phyloP scores from a whole-genome alignment of 108 stramenopile genomes.

The Phaeodactylum tricornutum region DNA sequence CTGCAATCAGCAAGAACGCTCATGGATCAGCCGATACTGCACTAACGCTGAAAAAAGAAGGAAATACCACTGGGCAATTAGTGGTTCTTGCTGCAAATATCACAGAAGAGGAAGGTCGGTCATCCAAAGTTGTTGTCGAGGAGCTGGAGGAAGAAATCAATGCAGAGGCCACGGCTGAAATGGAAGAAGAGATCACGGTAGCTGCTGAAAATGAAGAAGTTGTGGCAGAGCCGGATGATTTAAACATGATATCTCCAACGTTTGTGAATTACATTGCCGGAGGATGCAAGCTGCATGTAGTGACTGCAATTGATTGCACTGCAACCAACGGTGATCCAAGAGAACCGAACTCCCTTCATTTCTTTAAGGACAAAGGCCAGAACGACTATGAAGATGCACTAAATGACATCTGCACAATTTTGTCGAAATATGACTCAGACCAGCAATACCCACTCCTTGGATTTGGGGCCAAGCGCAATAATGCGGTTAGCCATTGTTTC shows the following conservation, averaged over 20 bases:
- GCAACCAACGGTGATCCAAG: conserved; percentile 57
- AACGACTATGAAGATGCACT: conserved; percentile 45
- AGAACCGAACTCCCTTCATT: conserved; percentile 31
- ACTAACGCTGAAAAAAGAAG: neutral
- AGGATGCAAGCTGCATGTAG: conserved; percentile 27
- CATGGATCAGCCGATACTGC: neutral
- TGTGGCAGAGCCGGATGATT: neutral
- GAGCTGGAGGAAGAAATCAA: neutral
- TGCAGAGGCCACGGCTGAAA: neutral
- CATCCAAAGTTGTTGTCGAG: neutral
- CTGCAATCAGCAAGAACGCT: neutral
- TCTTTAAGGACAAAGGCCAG: conserved; percentile 22
- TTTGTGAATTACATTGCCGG: conserved; percentile 33
- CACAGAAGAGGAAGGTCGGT: neutral
- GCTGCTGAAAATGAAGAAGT: neutral
- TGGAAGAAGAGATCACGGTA: conserved; percentile 7
- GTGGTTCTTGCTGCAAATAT: conserved; percentile 3
- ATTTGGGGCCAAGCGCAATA: conserved; percentile 84
- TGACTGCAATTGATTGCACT: conserved; percentile 68
- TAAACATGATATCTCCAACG: conserved; percentile 12
- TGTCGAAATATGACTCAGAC: conserved; percentile 57
- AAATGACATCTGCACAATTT: conserved; percentile 16
- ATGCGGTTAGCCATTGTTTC: conserved; percentile 61
- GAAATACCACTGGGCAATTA: neutral
- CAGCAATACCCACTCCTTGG: conserved; percentile 72